Evolutionary conservation across 495 filamentous ascomycete species (phyloP), one percentile per base, ranked within the genome.

Genomic region (Pyronema domesticum): DNA sequence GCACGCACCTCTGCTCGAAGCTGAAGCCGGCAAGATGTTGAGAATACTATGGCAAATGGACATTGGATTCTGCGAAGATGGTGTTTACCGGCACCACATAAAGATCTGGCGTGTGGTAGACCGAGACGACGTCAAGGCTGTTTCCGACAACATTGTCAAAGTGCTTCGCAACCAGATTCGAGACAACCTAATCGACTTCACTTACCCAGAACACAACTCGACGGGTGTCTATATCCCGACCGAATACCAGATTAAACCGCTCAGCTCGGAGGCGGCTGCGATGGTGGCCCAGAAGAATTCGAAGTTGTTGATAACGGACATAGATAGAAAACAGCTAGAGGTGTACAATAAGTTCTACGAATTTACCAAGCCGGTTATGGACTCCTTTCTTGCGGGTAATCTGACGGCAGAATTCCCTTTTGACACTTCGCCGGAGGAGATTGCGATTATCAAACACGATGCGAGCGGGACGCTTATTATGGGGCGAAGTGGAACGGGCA

Each of bases 401-500:
- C 6, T 60, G 13, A 9, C 19, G 0, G 53, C 61, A 0, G 67
- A 70, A 19, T 73, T 71, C 19, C 70, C 72, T 3, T 64, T 74
- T 37, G 69, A 73, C 15, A 55, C 71, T 11, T 70, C 69, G 0
- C 37, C 51, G 0, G 62, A 70, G 9, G 71, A 73, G 35, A 40
- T 60, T 7, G 44, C 57, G 8, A 61, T 72, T 14, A 67, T 73
- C 6, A 47, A 54, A 4, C 68, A 73, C 37, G 54, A 64, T 37
- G 40, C 59, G 8, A 64, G 60, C 30, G 55, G 69, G 0, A 68
- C 55, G 44, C 55, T 73, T 30, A 72, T 73, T 6, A 37, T 73
- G 33, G 71, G 71, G 7, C 58, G 71, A 44, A 72, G 71, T 37
- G 71, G 71, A 5, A 73, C 71, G 0, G 71, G 71, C 0, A 73